These are phyloP conservation scores for Tanacetum coccineum DNA, from an alignment of 129 eudicot species.

Conservation along the genomic window DNA sequence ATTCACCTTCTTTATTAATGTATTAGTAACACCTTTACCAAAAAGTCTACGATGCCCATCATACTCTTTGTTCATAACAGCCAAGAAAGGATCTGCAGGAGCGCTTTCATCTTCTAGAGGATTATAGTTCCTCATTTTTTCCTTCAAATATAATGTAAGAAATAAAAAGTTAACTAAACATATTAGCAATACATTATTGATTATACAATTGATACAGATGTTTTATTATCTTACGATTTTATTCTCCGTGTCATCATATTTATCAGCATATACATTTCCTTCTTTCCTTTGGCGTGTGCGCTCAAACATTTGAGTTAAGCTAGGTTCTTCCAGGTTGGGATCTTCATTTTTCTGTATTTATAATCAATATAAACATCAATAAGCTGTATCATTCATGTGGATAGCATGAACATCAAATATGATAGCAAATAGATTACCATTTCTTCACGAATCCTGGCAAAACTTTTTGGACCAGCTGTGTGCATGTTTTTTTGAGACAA, in stretches of 20 bases:
- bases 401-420: not conserved
- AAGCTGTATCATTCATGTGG: not conserved
- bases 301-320: no score
- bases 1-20: not conserved
- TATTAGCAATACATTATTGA: no score
- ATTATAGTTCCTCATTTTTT: not conserved
- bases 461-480: constrained; percentile 1
- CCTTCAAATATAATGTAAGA: not conserved
- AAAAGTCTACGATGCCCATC: not conserved
- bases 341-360: not conserved
- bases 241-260: no score
- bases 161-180: no score
- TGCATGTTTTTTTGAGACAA: constrained; percentile 2
- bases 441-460: constrained; percentile 3
- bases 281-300: no score
- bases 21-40: not conserved
- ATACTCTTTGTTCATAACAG: not conserved
- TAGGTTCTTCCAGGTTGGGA: no score
- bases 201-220: not conserved
- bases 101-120: not conserved
- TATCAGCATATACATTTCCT: no score
- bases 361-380: not conserved
- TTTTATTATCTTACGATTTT: not conserved
- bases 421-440: not conserved
- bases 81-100: not conserved